Base-by-base conservation (phyloP, 192 early-diverging fungal genomes). In the Coemansia sp. region DNA sequence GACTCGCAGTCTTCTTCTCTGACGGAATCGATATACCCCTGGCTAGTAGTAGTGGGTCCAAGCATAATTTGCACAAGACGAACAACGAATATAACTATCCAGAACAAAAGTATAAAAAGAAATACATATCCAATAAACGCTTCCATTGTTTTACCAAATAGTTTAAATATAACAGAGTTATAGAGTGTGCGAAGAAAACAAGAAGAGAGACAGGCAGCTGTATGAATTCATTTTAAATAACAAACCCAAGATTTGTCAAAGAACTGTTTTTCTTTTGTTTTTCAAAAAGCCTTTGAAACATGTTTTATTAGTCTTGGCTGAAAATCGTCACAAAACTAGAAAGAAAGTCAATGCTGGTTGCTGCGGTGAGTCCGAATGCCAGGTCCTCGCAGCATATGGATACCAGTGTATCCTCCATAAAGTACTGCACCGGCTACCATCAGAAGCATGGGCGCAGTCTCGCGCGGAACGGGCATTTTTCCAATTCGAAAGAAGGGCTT, bases 311-410 rank as follows among this genome's bases (percentile, higher is more conserved):
- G 22, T 14, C 22, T 50, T 22, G 15, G 49, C 49, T 50, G 22
- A n/a, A 50, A 50, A 32, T 32, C 29, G 29, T 7, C 29, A 32
- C 29, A 32, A 32, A 50, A 22, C 49, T 50, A 50, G 11, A 53
- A 22, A 53, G 21, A 53, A 53, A 24, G 2, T 32, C 47, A 63
- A 47, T 65, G 39, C 58, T 75, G 63, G 50, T 62, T 58, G 55
- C 67, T 70, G n/a, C 73, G 58, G 21, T 63, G 63, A 25, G 41
- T 60, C 27, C 73, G 58, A 48, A 70, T 58, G 2, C 63, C 67
- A 1, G 73, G 67, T 0, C 59, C 59, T 10, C 27, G n/a, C 0
- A 70, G 50, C 15, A 53, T 67, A 14, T 65, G 62, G 2, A 66
- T 14, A 1, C 59, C 73, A 2, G 73, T 75, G 54, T 62, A 70